Percentiles rank a stretch among this genome's conserved stretches.
Conservation (phyloP, 805 yeast species). For the Priceomyces melissophilus region DNA sequence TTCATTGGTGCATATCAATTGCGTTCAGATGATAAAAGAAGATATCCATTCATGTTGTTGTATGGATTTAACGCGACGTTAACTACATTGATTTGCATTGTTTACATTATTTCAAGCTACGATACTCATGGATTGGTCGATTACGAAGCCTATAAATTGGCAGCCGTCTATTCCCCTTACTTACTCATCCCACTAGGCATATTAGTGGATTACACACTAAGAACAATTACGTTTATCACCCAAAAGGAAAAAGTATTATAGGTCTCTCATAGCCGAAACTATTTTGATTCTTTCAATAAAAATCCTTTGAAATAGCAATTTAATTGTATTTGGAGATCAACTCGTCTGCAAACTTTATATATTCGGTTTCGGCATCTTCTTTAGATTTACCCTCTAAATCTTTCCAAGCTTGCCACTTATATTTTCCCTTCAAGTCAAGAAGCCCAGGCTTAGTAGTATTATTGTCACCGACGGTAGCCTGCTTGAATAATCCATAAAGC, state of each 20-base stretch:
- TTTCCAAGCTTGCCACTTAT: conserved; percentile 98
- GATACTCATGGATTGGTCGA: conserved; percentile 34
- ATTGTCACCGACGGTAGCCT: conserved; percentile 96
- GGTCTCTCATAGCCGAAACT: neutral
- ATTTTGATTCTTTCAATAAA: neutral
- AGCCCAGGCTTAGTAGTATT: conserved; percentile 82
- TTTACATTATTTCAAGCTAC: conserved; percentile 40
- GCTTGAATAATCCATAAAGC: conserved; percentile 91
- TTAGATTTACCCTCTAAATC: conserved; percentile 78
- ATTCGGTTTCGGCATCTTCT: conserved; percentile 85
- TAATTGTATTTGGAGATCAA: conserved; percentile 47
- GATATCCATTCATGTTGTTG: conserved; percentile 41
- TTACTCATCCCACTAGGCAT: conserved; percentile 60
- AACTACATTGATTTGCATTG: conserved; percentile 73
- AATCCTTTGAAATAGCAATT: neutral
- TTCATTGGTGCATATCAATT: conserved; percentile 35
- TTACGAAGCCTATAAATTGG: conserved; percentile 40
- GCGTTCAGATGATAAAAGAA: conserved; percentile 9
- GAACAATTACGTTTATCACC: conserved; percentile 7
- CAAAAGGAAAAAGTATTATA: neutral
- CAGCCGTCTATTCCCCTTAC: conserved; percentile 66
- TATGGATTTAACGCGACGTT: conserved; percentile 83
- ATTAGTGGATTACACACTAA: conserved; percentile 42
- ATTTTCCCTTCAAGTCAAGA: conserved; percentile 90
- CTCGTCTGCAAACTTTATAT: conserved; percentile 65